Base-by-base conservation (phyloP, 371 early-diverging fungal species). In the Mucor sp. region DNA sequence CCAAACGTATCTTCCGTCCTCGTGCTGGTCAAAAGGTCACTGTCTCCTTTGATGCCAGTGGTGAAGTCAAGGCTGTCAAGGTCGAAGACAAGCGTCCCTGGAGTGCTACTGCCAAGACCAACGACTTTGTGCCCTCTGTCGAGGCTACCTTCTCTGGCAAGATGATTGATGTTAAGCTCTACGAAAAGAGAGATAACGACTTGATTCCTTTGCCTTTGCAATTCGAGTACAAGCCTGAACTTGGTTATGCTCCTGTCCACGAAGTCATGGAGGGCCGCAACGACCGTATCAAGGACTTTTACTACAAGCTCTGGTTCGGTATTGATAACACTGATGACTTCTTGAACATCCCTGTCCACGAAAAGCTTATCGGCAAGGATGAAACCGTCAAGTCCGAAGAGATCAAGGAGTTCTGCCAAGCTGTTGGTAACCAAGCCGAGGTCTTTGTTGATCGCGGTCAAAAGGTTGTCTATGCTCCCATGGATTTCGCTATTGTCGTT, bases 401-500 rank as follows among this genome's bases (percentile, higher is more conserved):
- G 48, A 88, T 97, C 73, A 81, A 82, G 71, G 90, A 92, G 43
- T 97, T 97, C 85, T 90, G 91, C 76, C 92, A 93, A 69, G 87
- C 93, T 60, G 91, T 97, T 27, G 94, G 94, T 69, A 97, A 97
- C 82, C 89, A 91, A 72, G 94, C 96, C 30, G 95, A 95, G 71
- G 84, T 91, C 57, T 97, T 95, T 76, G 85, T 90, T 32, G 87
- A 86, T n/a, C 83, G 87, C 60, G 86, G 86, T 68, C 82, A 85
- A 67, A 84, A 83, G 72, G 76, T 83, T 15, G 79, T 92, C 43
- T 84, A 77, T 69, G 95, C 94, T 25, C 97, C 97, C 44, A 91
- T 97, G 89, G 97, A 97, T 82, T 97, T 91, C 78, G 95, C 95
- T 57, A 95, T 96, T 60, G 95, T 95, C 61, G 94, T 94, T 44